Evolutionary conservation across 305 asterid genomes (phyloP), one percentile per base, ranked within the genome.

Genomic region (Solanum aculeatissimum): DNA sequence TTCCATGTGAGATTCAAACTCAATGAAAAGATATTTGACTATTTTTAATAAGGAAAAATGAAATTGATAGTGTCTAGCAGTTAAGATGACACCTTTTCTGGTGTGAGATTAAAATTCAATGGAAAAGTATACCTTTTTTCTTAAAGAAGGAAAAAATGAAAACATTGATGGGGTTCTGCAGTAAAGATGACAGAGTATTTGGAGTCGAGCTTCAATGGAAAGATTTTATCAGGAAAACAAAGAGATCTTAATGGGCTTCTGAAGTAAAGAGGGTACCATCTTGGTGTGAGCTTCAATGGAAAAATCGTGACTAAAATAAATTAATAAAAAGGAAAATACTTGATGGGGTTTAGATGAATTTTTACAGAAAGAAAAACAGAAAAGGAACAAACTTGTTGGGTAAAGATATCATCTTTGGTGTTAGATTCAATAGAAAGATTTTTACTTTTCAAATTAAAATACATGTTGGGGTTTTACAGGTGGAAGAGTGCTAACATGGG

Each of bases 401-500:
- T 70, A 40, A 70, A 70, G 53, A 70, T 70, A 21, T 10, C 68
- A 85, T 27, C 16, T 9, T 75, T 21, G 23, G 43, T 32, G 14
- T 19, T 4, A 57, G 12, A 8, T 74, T 32, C 51, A 43, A 8
- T 47, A 51, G 43, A 74, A 27, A 49, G 11, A 47, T 15, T 75
- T 25, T 75, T 23, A 43, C 55, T 9, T 21, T 45, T 47, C 42
- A 23, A 7, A 45, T 19, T 3, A 2, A 23, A 66, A 74, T 43
- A 43, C 23, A 18, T 16, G 25, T 84, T 58, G 57, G 82, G 81
- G 66, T 9, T 85, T 71, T 85, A 81, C 87, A 96, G 99, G 92
- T 89, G 98, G 98, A 51, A 89, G 88, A 87, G 95, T 93, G 87
- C 19, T 95, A 90, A 89, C 97, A 18, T 97, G 99, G 98, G 99